Evolutionary conservation across 371 early-diverging fungal genomes (phyloP).

Genomic region (Lichtheimia ornata): DNA sequence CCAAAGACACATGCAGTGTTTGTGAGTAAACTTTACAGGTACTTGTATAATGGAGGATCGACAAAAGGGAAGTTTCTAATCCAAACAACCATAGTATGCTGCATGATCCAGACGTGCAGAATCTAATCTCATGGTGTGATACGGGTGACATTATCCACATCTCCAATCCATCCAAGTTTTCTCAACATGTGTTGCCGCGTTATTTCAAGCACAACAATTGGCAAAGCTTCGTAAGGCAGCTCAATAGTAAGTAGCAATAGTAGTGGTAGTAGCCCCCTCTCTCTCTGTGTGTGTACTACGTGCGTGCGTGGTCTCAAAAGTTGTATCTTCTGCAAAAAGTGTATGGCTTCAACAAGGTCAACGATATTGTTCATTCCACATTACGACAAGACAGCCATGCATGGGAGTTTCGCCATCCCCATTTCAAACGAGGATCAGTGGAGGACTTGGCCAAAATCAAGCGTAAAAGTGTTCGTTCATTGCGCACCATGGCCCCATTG

Average conservation of each 20-base stretch:
- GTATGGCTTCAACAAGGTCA: constrained; percentile 12
- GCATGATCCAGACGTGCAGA: constrained; percentile 56
- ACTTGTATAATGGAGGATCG: constrained; percentile 7
- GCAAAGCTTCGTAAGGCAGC: constrained; percentile 84
- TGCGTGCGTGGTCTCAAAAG: not conserved
- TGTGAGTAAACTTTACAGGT: constrained; percentile 70
- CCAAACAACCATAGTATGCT: constrained; percentile 45
- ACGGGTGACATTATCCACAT: constrained; percentile 67
- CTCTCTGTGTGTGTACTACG: not conserved
- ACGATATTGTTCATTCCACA: not conserved
- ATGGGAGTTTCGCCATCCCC: not conserved
- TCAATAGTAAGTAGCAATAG: constrained; percentile 58
- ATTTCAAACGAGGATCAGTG: not conserved
- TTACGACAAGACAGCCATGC: not conserved
- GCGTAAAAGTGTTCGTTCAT: constrained; percentile 59
- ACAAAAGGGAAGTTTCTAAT: not conserved
- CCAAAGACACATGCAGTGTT: constrained; percentile 61
- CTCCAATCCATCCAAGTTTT: constrained; percentile 57
- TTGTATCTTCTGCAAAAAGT: not conserved
- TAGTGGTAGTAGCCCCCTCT: not conserved
- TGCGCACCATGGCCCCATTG: too few species aligned
- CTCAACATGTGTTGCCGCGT: constrained; percentile 60
- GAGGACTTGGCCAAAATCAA: constrained; percentile 10
- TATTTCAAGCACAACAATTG: constrained; percentile 89
- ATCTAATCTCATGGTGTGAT: constrained; percentile 64